A percentile compares a stretch with the other conserved stretches of the same genome.
Conservation (phyloP, 805 yeast genomes). For the Ogataea trehaloabstinens region DNA sequence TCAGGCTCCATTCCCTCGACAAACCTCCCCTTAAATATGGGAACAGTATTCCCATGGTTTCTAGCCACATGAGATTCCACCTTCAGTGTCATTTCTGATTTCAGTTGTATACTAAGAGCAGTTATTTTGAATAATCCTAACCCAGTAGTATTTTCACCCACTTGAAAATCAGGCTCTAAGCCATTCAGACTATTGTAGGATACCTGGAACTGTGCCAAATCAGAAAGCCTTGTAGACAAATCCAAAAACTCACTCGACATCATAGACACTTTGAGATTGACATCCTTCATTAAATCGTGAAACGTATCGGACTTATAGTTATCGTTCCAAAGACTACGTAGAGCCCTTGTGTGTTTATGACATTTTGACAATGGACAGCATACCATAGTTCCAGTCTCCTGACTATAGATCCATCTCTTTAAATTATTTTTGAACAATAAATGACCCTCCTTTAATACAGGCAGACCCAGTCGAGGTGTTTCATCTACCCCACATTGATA, state of each 20-base stretch:
- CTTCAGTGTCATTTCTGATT: conserved; percentile 10
- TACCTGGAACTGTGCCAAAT: conserved; percentile 5
- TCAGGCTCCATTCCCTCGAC: conserved; percentile 10
- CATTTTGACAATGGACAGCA: conserved; percentile 9
- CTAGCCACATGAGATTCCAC: conserved; percentile 4
- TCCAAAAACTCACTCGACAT: conserved; percentile 7
- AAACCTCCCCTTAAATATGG: conserved; percentile 5
- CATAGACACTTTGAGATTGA: conserved; percentile 7
- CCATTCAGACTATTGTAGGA: conserved; percentile 2
- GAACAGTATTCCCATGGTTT: conserved; percentile 8
- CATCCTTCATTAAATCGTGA: conserved; percentile 10
- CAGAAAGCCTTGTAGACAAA: conserved; percentile 5
- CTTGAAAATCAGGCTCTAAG: conserved; percentile 8
- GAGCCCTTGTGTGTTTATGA: conserved; percentile 10
- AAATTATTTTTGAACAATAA: conserved; percentile 8
- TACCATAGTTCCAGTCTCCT: conserved; percentile 11
- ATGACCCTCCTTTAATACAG: conserved; percentile 1
- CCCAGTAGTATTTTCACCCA: conserved; percentile 13
- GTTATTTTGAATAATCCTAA: conserved; percentile 14
- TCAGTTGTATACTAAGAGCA: conserved; percentile 1
- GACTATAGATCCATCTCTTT: conserved; percentile 9
- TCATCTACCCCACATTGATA: conserved; percentile 14
- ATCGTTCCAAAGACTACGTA: conserved; percentile 7
- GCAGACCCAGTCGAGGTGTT: conserved; percentile 8
- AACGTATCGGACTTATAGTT: conserved; percentile 8